phyloP scores from a whole-genome alignment of 2,329 filamentous ascomycete genomes.

The Fusarium longipes region DNA sequence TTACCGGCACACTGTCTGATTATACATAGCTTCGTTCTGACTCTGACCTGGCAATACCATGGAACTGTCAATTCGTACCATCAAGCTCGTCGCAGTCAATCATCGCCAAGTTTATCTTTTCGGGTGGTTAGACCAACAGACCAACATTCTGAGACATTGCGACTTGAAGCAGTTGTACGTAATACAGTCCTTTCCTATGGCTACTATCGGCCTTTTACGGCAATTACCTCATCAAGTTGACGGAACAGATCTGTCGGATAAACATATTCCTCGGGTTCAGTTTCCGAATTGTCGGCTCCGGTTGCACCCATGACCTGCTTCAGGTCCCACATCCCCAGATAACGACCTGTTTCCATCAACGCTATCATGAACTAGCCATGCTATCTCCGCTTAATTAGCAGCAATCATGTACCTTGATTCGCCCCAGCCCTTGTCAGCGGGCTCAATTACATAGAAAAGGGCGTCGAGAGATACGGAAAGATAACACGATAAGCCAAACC shows the following conservation, averaged over 20 bases:
- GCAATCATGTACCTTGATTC: slow-evolving; percentile 4
- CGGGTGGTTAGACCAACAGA: background rate
- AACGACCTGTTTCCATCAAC: background rate
- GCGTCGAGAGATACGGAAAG: slow-evolving; percentile 2
- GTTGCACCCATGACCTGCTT: slow-evolving; percentile 9
- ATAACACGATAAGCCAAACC: background rate
- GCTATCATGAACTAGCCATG: slow-evolving; percentile 4
- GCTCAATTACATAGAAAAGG: slow-evolving; percentile 18
- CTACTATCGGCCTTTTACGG: background rate
- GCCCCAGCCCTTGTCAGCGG: slow-evolving; percentile 5
- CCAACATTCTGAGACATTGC: background rate
- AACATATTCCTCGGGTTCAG: slow-evolving; percentile 14
- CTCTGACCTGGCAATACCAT: background rate
- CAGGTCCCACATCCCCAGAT: slow-evolving; percentile 16
- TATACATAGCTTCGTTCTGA: background rate
- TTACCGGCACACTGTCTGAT: background rate
- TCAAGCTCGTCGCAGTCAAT: background rate
- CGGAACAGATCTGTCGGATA: background rate
- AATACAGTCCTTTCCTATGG: background rate
- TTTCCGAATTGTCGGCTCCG: slow-evolving; percentile 16
- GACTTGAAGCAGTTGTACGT: background rate
- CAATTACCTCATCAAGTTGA: background rate
- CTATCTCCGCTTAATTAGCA: background rate
- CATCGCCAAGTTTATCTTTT: background rate
- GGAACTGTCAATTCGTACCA: background rate